Evolutionary conservation across 768 basidiomycete genomes (phyloP).

Genomic region (Thelephora ganbajun): DNA sequence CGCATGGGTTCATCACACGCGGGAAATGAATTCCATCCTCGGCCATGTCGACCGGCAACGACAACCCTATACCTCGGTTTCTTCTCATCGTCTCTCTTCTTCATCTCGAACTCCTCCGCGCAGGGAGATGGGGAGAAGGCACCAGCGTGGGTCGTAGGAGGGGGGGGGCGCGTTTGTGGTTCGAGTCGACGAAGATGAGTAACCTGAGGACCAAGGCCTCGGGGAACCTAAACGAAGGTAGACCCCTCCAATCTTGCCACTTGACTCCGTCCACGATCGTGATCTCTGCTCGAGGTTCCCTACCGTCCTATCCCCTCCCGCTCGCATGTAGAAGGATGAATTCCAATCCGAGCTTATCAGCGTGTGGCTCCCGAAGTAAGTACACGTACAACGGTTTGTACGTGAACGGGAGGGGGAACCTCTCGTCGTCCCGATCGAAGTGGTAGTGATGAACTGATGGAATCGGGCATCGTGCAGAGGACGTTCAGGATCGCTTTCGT

Average conservation of each 20-base stretch:
- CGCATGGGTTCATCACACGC: no score
- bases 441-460: slow-evolving; percentile 31
- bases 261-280: slow-evolving; percentile 16
- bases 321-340: slow-evolving; percentile 30
- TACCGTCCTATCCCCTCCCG: slow-evolving; percentile 39
- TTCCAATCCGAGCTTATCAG: slow-evolving; percentile 51
- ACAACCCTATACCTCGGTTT: slow-evolving; percentile 24
- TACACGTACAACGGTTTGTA: slow-evolving; percentile 36
- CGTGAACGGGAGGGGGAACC: slow-evolving; percentile 35
- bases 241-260: slow-evolving; percentile 30
- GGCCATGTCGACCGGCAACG: no score
- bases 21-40: no score
- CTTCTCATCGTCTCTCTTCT: slow-evolving; percentile 15
- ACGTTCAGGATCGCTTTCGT: slow-evolving; percentile 42
- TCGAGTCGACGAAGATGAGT: no score
- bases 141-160: slow-evolving; percentile 17
- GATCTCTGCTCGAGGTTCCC: slow-evolving; percentile 25
- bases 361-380: slow-evolving; percentile 31
- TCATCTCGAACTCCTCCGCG: slow-evolving; percentile 36
- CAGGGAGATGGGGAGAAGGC: slow-evolving; percentile 45
- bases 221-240: slow-evolving; percentile 31
- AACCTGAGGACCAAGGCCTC: slow-evolving; percentile 8
- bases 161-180: no score
- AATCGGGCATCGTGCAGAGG: slow-evolving; percentile 36
- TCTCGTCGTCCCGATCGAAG: slow-evolving; percentile 37